Conservation (phyloP, 2,329 filamentous ascomycete genomes). For the Pochonia chlamydosporia region DNA sequence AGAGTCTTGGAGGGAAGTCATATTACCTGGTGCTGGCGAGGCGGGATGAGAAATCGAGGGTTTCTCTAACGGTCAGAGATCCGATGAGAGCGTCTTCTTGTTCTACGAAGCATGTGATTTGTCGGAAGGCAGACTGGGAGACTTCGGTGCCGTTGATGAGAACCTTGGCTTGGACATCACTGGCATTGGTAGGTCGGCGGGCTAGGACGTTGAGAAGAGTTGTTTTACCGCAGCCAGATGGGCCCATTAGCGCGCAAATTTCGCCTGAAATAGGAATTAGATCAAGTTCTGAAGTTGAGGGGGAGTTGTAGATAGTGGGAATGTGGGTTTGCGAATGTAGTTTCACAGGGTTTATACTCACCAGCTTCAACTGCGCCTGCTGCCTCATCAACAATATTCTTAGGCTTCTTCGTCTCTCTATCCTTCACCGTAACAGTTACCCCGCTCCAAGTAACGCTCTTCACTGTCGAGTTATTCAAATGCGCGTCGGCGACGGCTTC, state of each 20-base stretch:
- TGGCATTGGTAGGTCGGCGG: constrained; percentile 40
- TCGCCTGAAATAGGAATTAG: constrained; percentile 43
- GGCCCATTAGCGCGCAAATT: constrained; percentile 76
- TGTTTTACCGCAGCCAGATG: constrained; percentile 69
- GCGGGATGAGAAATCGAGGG: constrained; percentile 69
- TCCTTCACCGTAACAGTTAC: constrained; percentile 70
- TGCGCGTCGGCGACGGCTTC: constrained; percentile 35
- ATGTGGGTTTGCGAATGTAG: neutral
- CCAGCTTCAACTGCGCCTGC: constrained; percentile 60
- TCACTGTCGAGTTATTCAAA: constrained; percentile 57
- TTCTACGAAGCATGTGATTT: constrained; percentile 73
- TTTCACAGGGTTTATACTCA: constrained; percentile 17
- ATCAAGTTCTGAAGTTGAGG: neutral
- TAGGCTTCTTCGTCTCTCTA: constrained; percentile 55
- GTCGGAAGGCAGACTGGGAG: constrained; percentile 50
- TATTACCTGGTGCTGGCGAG: constrained; percentile 54
- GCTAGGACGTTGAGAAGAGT: constrained; percentile 79
- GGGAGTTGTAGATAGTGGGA: neutral
- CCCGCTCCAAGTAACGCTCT: constrained; percentile 59
- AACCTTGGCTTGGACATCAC: constrained; percentile 31
- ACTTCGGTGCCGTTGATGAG: constrained; percentile 55
- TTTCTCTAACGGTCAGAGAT: constrained; percentile 74
- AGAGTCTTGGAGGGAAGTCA: too few relatives aligned
- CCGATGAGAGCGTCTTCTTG: constrained; percentile 84
- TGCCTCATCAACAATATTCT: constrained; percentile 57